Evolutionary conservation across 768 basidiomycete species (phyloP).

Genomic region (Gloeostereum incarnatum): DNA sequence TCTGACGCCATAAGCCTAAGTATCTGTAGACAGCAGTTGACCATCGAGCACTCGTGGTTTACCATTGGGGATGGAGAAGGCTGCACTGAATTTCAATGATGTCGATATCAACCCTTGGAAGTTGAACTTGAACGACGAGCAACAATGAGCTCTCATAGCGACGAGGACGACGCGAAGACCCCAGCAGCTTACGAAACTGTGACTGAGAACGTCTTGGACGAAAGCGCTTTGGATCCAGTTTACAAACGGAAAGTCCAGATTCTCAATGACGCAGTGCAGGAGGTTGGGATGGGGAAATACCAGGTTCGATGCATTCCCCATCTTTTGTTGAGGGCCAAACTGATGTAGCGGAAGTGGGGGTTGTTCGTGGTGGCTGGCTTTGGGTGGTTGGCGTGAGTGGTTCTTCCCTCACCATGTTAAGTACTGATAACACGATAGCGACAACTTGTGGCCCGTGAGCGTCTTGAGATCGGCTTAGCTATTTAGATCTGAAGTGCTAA

Average conservation of each 20-base stretch:
- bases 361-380: constrained; percentile 37
- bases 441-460: too few species aligned
- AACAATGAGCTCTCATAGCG: background rate
- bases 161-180: background rate
- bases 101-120: too few species aligned
- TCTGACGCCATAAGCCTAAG: too few species aligned
- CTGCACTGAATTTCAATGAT: too few species aligned
- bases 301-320: constrained; percentile 27
- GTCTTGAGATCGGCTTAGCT: too few species aligned
- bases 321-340: constrained; percentile 38
- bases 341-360: constrained; percentile 1
- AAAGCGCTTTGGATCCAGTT: constrained; percentile 35
- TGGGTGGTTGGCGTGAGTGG: constrained; percentile 64
- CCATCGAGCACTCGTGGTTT: background rate
- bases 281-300: constrained; percentile 63
- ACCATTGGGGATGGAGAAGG: too few species aligned
- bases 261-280: constrained; percentile 51
- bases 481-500: too few species aligned
- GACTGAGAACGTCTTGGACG: constrained; percentile 2
- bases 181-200: background rate
- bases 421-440: too few species aligned
- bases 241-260: constrained; percentile 50
- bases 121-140: background rate
- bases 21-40: too few species aligned
- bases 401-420: too few species aligned